Conservation (phyloP, 495 filamentous ascomycete genomes). For the Aspergillus diversus region DNA sequence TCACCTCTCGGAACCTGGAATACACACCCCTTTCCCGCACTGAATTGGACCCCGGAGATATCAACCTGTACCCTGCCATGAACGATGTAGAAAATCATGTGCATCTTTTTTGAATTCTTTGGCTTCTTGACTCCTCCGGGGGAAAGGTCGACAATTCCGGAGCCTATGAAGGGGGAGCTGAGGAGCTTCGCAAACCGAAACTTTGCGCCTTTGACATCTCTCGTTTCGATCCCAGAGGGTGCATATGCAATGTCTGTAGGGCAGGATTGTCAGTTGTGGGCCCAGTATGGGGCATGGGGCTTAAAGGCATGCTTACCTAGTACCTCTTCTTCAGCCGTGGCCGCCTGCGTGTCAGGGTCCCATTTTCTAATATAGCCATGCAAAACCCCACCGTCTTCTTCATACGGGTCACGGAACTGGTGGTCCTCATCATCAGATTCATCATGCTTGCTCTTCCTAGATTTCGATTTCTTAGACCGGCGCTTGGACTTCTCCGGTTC, state of each 20-base stretch:
- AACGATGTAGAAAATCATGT: constrained; percentile 92
- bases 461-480: constrained; percentile 39
- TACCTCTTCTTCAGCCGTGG: constrained; percentile 60
- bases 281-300: not conserved
- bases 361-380: constrained; percentile 60
- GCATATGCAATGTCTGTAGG: constrained; percentile 72
- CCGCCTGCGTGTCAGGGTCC: constrained; percentile 55
- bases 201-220: constrained; percentile 70
- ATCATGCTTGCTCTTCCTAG: constrained; percentile 39
- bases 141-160: constrained; percentile 85
- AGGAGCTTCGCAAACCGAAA: constrained; percentile 89
- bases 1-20: constrained; percentile 94
- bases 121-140: constrained; percentile 77
- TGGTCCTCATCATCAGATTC: constrained; percentile 54
- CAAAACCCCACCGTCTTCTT: constrained; percentile 60
- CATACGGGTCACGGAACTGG: constrained; percentile 58
- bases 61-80: constrained; percentile 78
- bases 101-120: constrained; percentile 92
- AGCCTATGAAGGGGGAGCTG: constrained; percentile 80
- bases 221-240: constrained; percentile 71
- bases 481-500: constrained; percentile 45
- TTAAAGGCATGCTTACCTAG: constrained; percentile 45
- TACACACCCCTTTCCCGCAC: constrained; percentile 81
- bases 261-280: constrained; percentile 12
- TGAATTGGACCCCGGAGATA: constrained; percentile 71